phyloP scores from a whole-genome alignment of 2,329 filamentous ascomycete species.

The Davidsoniella eucalypti region DNA sequence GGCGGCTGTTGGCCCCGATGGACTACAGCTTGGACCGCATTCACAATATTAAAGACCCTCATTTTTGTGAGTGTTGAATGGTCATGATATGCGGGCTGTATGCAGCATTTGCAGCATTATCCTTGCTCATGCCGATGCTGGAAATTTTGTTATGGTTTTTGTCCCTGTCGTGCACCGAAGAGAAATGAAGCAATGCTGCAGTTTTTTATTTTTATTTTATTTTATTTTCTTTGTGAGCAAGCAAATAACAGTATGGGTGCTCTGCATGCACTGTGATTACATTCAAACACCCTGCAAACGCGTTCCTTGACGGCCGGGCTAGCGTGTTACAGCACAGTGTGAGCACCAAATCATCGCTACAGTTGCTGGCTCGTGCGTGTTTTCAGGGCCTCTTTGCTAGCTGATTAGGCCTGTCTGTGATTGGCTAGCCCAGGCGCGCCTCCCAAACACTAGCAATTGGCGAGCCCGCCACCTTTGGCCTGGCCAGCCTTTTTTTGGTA shows the following conservation, averaged over 20 bases:
- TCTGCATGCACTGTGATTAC: neutral
- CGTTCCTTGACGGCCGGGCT: neutral
- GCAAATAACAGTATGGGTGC: neutral
- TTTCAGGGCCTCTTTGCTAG: conserved; percentile 1
- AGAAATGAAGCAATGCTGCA: conserved; percentile 5
- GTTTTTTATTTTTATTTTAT: neutral
- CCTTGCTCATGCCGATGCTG: conserved; percentile 5
- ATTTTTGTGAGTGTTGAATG: neutral
- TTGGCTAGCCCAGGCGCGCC: conserved; percentile 11
- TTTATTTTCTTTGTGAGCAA: neutral
- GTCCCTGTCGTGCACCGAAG: conserved; percentile 5
- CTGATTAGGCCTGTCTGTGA: conserved; percentile 1
- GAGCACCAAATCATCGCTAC: neutral
- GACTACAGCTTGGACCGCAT: neutral
- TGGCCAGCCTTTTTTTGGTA: conserved; percentile 1
- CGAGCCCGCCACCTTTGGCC: neutral
- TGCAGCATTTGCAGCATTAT: conserved; percentile 9
- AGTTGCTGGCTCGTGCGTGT: conserved; percentile 6
- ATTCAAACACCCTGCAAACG: neutral
- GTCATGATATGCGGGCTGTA: conserved; percentile 1
- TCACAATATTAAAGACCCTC: conserved; percentile 2
- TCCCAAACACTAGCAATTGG: conserved; percentile 7
- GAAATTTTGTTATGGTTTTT: conserved; percentile 7
- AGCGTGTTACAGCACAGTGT: neutral
- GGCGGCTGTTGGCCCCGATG: too few species aligned